A percentile compares a stretch with the other conserved stretches of the same genome.
Evolutionary conservation across 2,329 filamentous ascomycete genomes (phyloP).

Genomic region (Lizonia empirigonia): DNA sequence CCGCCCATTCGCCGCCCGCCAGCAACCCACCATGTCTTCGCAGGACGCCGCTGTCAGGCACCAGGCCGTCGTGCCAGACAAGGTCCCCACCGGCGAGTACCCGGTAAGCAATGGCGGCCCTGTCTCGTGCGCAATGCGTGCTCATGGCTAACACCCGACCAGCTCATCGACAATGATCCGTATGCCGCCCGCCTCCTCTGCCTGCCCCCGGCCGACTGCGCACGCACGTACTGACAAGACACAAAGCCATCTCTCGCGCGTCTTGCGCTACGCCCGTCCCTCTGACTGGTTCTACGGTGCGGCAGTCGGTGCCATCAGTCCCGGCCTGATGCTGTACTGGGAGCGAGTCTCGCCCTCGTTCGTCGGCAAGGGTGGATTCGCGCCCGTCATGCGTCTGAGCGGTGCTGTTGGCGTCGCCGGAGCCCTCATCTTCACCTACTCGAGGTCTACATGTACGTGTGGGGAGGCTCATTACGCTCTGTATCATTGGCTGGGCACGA

Average conservation of each 20-base stretch:
- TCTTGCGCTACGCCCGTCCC: slow-evolving; percentile 81
- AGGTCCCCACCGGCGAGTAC: slow-evolving; percentile 80
- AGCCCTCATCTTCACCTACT: slow-evolving; percentile 84
- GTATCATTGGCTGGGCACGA: background rate
- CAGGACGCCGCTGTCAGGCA: slow-evolving; percentile 35
- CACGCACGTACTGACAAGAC: slow-evolving; percentile 28
- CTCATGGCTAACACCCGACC: slow-evolving; percentile 38
- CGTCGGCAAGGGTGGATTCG: slow-evolving; percentile 81
- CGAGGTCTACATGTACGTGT: slow-evolving; percentile 78
- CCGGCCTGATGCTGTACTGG: slow-evolving; percentile 75
- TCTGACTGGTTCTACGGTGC: slow-evolving; percentile 80
- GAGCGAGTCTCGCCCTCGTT: slow-evolving; percentile 86
- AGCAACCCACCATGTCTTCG: slow-evolving; percentile 39
- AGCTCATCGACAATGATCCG: slow-evolving; percentile 99
- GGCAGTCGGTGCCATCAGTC: slow-evolving; percentile 71
- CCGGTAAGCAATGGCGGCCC: slow-evolving; percentile 67
- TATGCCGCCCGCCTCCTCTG: slow-evolving; percentile 58
- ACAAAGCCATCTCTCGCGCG: slow-evolving; percentile 84
- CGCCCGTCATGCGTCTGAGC: slow-evolving; percentile 79
- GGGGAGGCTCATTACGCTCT: background rate
- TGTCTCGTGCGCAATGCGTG: slow-evolving; percentile 29
- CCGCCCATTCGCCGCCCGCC: slow-evolving; percentile 15
- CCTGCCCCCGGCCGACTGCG: slow-evolving; percentile 6
- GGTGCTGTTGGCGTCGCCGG: slow-evolving; percentile 74
- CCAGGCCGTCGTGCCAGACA: slow-evolving; percentile 69